A percentile compares a stretch with the other conserved stretches of the same genome.
These are phyloP conservation scores for Ogataea hybrid DNA, from an alignment of 1,139 yeast genomes.

Conservation along the genomic window DNA sequence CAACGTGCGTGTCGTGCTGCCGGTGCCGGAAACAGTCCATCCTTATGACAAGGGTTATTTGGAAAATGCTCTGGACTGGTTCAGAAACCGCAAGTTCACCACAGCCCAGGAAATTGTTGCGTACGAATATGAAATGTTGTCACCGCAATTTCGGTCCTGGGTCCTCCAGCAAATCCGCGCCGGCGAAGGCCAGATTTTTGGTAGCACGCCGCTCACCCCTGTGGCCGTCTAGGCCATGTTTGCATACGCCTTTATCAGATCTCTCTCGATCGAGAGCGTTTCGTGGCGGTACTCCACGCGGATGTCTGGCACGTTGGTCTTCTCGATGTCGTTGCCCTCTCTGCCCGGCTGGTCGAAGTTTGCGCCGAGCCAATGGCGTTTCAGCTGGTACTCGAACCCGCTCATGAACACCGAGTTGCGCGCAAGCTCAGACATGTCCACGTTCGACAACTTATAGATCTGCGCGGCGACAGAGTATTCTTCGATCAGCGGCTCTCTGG, in stretches of 20 bases:
- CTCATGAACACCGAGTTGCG: slow-evolving; percentile 83
- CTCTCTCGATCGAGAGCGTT: slow-evolving; percentile 73
- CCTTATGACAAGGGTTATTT: slow-evolving; percentile 30
- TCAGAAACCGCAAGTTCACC: slow-evolving; percentile 4
- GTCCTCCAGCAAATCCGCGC: slow-evolving; percentile 15
- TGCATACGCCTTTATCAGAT: slow-evolving; percentile 63
- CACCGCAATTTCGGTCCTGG: slow-evolving; percentile 18
- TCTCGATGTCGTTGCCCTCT: slow-evolving; percentile 83
- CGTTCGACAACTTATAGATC: slow-evolving; percentile 87
- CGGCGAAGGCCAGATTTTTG: slow-evolving; percentile 26
- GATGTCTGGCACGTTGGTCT: slow-evolving; percentile 91
- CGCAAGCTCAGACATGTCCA: slow-evolving; percentile 93
- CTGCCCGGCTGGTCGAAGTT: slow-evolving; percentile 60
- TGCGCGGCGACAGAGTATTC: slow-evolving; percentile 98
- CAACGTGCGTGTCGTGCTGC: slow-evolving; percentile 24
- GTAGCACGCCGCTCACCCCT: slow-evolving; percentile 12
- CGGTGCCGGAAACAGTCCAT: slow-evolving; percentile 24
- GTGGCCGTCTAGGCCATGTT: slow-evolving; percentile 4
- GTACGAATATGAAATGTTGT: slow-evolving; percentile 18
- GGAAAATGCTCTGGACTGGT: slow-evolving; percentile 25
- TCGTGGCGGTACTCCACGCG: slow-evolving; percentile 81
- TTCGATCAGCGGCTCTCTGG: slow-evolving; percentile 96
- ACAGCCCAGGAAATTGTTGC: slow-evolving; percentile 24
- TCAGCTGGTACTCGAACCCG: slow-evolving; percentile 85
- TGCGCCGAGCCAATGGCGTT: slow-evolving; percentile 90